Conservation (phyloP, 1,139 yeast genomes). For the Yamadazyma songkhlaensis region DNA sequence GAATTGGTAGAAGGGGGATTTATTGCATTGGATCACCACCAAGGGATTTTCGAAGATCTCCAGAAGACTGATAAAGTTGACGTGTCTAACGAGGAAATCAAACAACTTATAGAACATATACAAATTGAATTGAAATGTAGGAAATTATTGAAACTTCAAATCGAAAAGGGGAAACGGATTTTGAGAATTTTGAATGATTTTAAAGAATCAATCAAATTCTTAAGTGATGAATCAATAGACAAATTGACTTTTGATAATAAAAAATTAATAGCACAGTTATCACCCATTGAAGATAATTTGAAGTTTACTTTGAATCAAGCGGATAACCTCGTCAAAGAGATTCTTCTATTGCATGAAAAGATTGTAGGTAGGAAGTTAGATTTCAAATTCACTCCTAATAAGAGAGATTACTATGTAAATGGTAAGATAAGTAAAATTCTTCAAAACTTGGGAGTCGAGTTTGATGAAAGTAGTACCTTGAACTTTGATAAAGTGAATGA, state of each 20-base stretch:
- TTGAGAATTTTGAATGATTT: slow-evolving; percentile 29
- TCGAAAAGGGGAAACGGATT: slow-evolving; percentile 36
- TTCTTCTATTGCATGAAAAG: slow-evolving; percentile 31
- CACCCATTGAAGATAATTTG: slow-evolving; percentile 55
- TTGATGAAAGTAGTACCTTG: slow-evolving; percentile 7
- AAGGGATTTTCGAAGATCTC: slow-evolving; percentile 38
- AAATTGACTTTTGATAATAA: slow-evolving; percentile 25
- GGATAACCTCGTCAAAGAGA: slow-evolving; percentile 37
- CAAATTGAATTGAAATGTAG: slow-evolving; percentile 44
- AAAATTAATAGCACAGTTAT: slow-evolving; percentile 34
- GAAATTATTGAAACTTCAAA: slow-evolving; percentile 38
- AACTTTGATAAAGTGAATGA: slow-evolving; percentile 4
- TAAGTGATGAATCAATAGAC: slow-evolving; percentile 19
- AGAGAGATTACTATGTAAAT: slow-evolving; percentile 28
- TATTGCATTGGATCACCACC: slow-evolving; percentile 68
- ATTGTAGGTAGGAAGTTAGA: slow-evolving; percentile 20
- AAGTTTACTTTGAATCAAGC: slow-evolving; percentile 44
- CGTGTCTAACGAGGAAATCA: slow-evolving; percentile 28
- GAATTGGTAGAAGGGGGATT: slow-evolving; percentile 68
- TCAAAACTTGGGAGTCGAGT: slow-evolving; percentile 21
- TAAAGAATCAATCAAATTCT: slow-evolving; percentile 27
- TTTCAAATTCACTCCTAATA: slow-evolving; percentile 20
- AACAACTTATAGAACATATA: slow-evolving; percentile 39
- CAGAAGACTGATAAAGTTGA: slow-evolving; percentile 13
- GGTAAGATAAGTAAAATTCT: slow-evolving; percentile 25